Conservation (phyloP, 1,284 basidiomycete species). For the Crucibulum cyathiforme region DNA sequence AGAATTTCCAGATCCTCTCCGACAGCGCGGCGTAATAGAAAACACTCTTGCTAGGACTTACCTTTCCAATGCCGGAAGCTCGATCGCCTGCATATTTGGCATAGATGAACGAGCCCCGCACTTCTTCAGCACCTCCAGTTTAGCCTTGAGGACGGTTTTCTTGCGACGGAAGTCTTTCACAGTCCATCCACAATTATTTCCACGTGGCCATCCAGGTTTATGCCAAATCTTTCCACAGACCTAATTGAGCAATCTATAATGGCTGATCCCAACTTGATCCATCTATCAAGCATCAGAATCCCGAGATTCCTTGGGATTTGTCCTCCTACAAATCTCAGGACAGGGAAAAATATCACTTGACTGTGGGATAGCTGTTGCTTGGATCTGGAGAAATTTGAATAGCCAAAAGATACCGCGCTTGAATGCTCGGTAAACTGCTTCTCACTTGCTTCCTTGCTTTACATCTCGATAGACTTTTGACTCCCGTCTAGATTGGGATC, state of each 20-base stretch:
- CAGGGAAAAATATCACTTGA: slow-evolving; percentile 1
- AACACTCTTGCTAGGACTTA: neutral
- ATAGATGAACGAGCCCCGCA: neutral
- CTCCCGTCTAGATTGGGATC: slow-evolving; percentile 16
- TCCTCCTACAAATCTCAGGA: slow-evolving; percentile 1
- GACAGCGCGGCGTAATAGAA: slow-evolving; percentile 35
- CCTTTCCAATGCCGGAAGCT: neutral
- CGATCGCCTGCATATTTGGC: neutral
- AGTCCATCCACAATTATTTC: slow-evolving; percentile 15
- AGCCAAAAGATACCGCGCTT: slow-evolving; percentile 14
- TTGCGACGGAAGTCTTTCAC: slow-evolving; percentile 5
- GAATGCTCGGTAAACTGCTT: slow-evolving; percentile 7
- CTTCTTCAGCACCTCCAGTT: neutral
- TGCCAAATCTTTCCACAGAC: no score
- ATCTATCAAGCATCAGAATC: slow-evolving; percentile 29
- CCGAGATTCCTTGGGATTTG: slow-evolving; percentile 32
- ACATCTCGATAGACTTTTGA: slow-evolving; percentile 35
- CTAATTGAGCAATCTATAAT: no score
- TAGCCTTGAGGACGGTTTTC: neutral
- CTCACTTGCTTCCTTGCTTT: slow-evolving; percentile 7
- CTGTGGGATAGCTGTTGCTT: neutral
- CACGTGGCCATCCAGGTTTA: slow-evolving; percentile 15
- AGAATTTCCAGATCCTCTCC: slow-evolving; percentile 37
- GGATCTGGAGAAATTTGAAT: neutral
- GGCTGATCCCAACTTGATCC: slow-evolving; percentile 3